These are phyloP conservation scores for Phytopythium cucurbitacearum DNA, from an alignment of 352 stramenopile species.

Conservation along the genomic window DNA sequence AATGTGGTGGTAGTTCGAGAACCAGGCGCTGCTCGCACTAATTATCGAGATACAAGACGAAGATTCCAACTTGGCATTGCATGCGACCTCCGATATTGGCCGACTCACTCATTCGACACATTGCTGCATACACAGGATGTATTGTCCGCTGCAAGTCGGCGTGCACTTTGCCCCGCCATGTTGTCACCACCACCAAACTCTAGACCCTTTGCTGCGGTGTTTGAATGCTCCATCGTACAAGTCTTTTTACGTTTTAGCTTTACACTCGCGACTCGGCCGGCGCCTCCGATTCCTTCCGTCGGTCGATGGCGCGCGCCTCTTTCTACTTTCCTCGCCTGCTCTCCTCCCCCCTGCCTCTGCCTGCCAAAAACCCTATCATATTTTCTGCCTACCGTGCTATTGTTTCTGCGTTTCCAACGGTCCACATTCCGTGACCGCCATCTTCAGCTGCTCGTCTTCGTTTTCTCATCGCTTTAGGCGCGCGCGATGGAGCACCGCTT, in stretches of 20 bases:
- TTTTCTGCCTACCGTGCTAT: slow-evolving; percentile 5
- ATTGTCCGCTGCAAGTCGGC: too few relatives aligned
- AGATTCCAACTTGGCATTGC: too few relatives aligned
- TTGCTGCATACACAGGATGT: too few relatives aligned
- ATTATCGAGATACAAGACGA: too few relatives aligned
- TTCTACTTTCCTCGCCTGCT: slow-evolving; percentile 3
- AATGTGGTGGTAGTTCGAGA: too few relatives aligned
- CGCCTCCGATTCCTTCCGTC: slow-evolving; percentile 4
- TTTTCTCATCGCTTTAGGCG: slow-evolving; percentile 18
- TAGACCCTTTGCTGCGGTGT: too few relatives aligned
- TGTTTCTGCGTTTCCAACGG: neutral
- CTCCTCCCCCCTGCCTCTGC: neutral
- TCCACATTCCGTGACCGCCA: neutral
- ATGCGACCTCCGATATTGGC: too few relatives aligned
- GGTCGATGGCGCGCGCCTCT: slow-evolving; percentile 2
- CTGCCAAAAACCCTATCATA: slow-evolving; percentile 9
- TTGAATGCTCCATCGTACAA: slow-evolving; percentile 11
- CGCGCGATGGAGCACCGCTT: slow-evolving; percentile 27
- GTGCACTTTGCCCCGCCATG: too few relatives aligned
- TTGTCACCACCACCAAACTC: too few relatives aligned
- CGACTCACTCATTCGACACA: too few relatives aligned
- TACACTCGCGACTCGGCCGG: slow-evolving; percentile 1
- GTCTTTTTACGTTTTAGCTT: slow-evolving; percentile 9
- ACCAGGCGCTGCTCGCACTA: too few relatives aligned
- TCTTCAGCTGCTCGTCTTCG: slow-evolving; percentile 12